Evolutionary conservation across 2,329 filamentous ascomycete species (phyloP).

Genomic region (Ophiostoma novo-ulmi): DNA sequence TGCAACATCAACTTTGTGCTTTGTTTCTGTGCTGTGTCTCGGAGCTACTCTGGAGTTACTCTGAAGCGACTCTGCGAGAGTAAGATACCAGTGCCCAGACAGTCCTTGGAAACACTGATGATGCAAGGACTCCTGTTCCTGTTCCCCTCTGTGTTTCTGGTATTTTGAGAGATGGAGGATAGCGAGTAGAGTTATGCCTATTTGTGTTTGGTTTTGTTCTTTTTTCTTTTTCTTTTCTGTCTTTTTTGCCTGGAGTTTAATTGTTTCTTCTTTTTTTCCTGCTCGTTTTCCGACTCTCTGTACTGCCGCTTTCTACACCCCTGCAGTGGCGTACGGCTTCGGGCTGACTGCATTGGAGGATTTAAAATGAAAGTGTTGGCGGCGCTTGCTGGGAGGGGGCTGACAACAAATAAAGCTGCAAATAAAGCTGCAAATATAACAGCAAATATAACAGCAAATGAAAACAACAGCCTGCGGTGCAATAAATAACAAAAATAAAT

Average conservation of each 20-base stretch:
- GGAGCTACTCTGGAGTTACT: not conserved
- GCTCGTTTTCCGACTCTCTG: not conserved
- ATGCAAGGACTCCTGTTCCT: conserved; percentile 6
- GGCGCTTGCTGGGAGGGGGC: not conserved
- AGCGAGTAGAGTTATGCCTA: not conserved
- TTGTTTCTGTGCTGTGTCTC: not conserved
- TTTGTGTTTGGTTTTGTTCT: not conserved
- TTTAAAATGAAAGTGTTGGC: conserved; percentile 12
- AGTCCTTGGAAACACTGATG: not conserved
- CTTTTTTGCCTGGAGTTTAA: not conserved
- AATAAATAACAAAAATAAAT: not conserved
- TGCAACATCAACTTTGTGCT: conserved; percentile 2
- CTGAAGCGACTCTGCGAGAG: too few relatives aligned
- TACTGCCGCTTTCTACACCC: not conserved
- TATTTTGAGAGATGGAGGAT: not conserved
- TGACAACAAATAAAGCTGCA: not conserved
- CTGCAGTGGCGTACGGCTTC: conserved; percentile 1
- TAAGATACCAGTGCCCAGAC: not conserved
- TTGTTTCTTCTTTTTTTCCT: not conserved
- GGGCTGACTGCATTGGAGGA: conserved; percentile 1
- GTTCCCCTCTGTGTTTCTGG: not conserved
- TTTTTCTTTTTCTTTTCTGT: not conserved
- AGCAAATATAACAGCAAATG: not conserved
- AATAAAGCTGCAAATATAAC: not conserved
- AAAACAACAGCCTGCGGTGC: not conserved